Evolutionary conservation across 1,139 yeast species (phyloP).

Genomic region (Kodamaea derodonti): DNA sequence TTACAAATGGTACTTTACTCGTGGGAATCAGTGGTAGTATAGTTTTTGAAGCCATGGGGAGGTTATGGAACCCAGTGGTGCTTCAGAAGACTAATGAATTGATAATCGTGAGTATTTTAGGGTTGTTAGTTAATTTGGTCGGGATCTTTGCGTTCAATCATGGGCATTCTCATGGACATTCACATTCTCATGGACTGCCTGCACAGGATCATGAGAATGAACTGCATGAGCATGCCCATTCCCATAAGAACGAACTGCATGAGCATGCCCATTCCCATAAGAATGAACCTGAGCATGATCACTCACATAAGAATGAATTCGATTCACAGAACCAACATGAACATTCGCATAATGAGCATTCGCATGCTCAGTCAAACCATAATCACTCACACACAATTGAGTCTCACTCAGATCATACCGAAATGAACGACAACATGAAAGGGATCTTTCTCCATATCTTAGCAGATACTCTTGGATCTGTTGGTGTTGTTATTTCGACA

Average conservation of each 20-base stretch:
- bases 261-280: slow-evolving; percentile 8
- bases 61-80: slow-evolving; percentile 72
- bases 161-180: slow-evolving; percentile 32
- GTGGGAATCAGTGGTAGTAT: slow-evolving; percentile 89
- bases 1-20: slow-evolving; percentile 85
- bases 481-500: slow-evolving; percentile 91
- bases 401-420: slow-evolving; percentile 13
- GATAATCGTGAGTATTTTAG: slow-evolving; percentile 77
- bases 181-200: slow-evolving; percentile 12
- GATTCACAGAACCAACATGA: slow-evolving; percentile 10
- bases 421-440: slow-evolving; percentile 79
- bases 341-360: slow-evolving; percentile 12
- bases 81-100: slow-evolving; percentile 82
- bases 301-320: background rate
- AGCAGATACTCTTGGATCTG: slow-evolving; percentile 96
- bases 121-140: slow-evolving; percentile 81
- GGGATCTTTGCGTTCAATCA: slow-evolving; percentile 95
- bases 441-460: slow-evolving; percentile 90
- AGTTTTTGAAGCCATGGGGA: slow-evolving; percentile 77
- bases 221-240: slow-evolving; percentile 13
- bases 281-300: background rate
- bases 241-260: background rate
- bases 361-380: slow-evolving; percentile 19
- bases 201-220: background rate
- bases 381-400: slow-evolving; percentile 14